A percentile compares a stretch with the other conserved stretches of the same genome.
phyloP scores from a whole-genome alignment of 179 eudicot species.

The Spinacia oleracea region DNA sequence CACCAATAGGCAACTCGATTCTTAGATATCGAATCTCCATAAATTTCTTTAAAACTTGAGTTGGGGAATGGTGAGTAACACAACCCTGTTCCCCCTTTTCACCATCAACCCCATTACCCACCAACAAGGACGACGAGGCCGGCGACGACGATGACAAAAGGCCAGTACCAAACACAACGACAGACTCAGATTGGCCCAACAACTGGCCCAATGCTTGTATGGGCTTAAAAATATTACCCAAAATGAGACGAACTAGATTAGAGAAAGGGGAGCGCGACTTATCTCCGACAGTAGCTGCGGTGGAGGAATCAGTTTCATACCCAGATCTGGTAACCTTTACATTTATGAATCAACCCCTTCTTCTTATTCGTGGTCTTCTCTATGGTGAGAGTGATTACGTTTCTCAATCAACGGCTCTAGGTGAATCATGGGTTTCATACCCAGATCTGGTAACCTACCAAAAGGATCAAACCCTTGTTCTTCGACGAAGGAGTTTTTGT shows the following conservation, averaged over 20 bases:
- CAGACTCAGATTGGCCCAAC: constrained; percentile 33
- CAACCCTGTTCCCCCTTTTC: constrained; percentile 41
- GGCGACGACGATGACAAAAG: constrained; percentile 9
- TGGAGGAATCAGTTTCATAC: constrained; percentile 49
- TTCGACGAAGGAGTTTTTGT: too few species aligned
- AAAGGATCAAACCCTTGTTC: too few species aligned
- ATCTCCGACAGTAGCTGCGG: constrained; percentile 41
- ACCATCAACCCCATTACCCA: constrained; percentile 37
- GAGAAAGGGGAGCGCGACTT: constrained; percentile 52
- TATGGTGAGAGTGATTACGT: too few species aligned
- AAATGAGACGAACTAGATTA: constrained; percentile 42
- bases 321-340: too few species aligned
- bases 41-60: constrained; percentile 77
- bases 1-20: constrained; percentile 83
- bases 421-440: constrained; percentile 27
- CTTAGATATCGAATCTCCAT: constrained; percentile 54
- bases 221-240: constrained; percentile 62
- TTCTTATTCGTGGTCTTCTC: not conserved
- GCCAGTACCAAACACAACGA: not conserved
- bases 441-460: too few species aligned
- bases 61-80: constrained; percentile 83
- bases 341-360: constrained; percentile 43
- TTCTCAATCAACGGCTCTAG: constrained; percentile 39
- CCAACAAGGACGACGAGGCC: constrained; percentile 27
- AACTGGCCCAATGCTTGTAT: constrained; percentile 60